Conservation (phyloP, 2,329 filamentous ascomycete genomes). For the Gaeumannomyces tritici region DNA sequence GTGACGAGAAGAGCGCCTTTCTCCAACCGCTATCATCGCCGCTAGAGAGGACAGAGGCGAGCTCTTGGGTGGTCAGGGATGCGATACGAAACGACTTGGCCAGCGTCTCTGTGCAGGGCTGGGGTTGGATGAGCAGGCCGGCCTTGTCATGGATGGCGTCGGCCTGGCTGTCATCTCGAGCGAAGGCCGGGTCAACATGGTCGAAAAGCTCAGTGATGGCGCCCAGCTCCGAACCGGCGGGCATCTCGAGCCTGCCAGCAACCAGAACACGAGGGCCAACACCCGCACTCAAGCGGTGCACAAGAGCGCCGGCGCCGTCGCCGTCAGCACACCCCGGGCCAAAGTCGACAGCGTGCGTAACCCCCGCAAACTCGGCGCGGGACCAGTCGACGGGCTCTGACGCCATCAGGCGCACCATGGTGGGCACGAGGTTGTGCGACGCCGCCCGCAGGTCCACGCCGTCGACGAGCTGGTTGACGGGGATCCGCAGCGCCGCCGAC, state of each 20-base stretch:
- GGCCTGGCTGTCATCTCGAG: constrained; percentile 64
- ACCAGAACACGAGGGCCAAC: constrained; percentile 95
- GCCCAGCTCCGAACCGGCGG: constrained; percentile 76
- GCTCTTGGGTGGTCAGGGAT: constrained; percentile 77
- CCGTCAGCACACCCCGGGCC: constrained; percentile 95
- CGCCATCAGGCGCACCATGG: constrained; percentile 85
- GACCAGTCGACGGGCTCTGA: constrained; percentile 94
- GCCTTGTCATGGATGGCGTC: constrained; percentile 70
- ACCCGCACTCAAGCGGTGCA: constrained; percentile 97
- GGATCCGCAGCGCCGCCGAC: constrained; percentile 62
- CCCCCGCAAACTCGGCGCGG: constrained; percentile 77
- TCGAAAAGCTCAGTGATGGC: constrained; percentile 98
- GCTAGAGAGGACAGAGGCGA: constrained; percentile 74
- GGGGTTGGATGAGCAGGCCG: constrained; percentile 77
- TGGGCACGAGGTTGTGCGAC: constrained; percentile 71
- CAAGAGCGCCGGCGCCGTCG: constrained; percentile 88
- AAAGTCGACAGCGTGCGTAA: constrained; percentile 93
- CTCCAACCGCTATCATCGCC: constrained; percentile 84
- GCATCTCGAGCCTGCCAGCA: constrained; percentile 81
- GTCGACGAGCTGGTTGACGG: constrained; percentile 83
- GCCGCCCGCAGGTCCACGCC: constrained; percentile 72
- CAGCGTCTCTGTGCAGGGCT: constrained; percentile 58
- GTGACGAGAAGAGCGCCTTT: constrained; percentile 85
- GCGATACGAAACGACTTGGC: constrained; percentile 62
- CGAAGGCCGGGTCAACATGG: constrained; percentile 85